A percentile compares a stretch with the other conserved stretches of the same genome.
Conservation (phyloP, 2,329 filamentous ascomycete genomes). For the Sclerotinia borealis region DNA sequence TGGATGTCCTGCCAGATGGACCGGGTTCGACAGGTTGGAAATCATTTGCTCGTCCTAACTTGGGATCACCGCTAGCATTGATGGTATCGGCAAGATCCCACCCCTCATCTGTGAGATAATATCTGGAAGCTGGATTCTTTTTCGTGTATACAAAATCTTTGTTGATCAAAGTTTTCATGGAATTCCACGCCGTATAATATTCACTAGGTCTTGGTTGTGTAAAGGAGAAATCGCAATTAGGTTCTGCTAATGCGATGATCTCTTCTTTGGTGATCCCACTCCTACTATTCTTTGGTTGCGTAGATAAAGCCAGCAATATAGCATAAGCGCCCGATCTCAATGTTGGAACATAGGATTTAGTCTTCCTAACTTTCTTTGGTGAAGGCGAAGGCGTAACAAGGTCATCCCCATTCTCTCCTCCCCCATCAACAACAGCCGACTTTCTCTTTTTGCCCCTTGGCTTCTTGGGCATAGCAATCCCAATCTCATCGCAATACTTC, state of each 20-base stretch:
- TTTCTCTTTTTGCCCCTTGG: slow-evolving; percentile 38
- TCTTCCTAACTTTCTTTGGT: slow-evolving; percentile 51
- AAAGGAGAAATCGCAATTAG: slow-evolving; percentile 68
- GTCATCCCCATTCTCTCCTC: not conserved
- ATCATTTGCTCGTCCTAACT: slow-evolving; percentile 15
- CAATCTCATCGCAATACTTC: slow-evolving; percentile 59
- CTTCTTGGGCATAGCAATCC: slow-evolving; percentile 59
- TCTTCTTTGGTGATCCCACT: slow-evolving; percentile 60
- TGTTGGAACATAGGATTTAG: slow-evolving; percentile 64
- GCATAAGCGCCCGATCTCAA: slow-evolving; percentile 71
- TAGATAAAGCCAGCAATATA: slow-evolving; percentile 60
- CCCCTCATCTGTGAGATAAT: slow-evolving; percentile 68
- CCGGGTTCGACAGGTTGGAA: slow-evolving; percentile 12
- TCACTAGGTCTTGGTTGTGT: slow-evolving; percentile 59
- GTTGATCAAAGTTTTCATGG: slow-evolving; percentile 67
- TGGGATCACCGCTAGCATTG: slow-evolving; percentile 38
- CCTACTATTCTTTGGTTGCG: slow-evolving; percentile 47
- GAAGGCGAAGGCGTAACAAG: slow-evolving; percentile 20
- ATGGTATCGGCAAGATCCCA: slow-evolving; percentile 68
- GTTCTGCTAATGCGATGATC: slow-evolving; percentile 63
- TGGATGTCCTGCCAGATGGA: not conserved
- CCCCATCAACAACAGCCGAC: not conserved
- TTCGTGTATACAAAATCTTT: slow-evolving; percentile 71
- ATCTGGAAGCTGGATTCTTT: slow-evolving; percentile 61
- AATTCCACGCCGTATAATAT: slow-evolving; percentile 76